phyloP scores from a whole-genome alignment of 345 rosid species.

The Luvunga scandens region DNA sequence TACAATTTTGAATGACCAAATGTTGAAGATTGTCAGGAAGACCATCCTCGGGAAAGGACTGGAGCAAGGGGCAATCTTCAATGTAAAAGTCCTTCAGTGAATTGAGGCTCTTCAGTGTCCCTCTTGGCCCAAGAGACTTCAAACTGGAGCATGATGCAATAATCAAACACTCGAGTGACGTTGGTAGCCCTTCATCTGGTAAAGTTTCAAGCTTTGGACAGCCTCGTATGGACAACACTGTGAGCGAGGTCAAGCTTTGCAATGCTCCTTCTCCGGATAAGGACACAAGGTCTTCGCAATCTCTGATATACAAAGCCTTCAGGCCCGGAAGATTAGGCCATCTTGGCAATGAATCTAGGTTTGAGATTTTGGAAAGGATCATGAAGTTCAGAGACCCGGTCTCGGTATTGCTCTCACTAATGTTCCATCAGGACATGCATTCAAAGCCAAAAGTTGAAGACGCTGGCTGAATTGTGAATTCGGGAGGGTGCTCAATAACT shows the following conservation, averaged over 20 bases:
- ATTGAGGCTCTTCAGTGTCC: slow-evolving; percentile 19
- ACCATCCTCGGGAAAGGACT: slow-evolving; percentile 31
- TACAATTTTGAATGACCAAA: slow-evolving; percentile 23
- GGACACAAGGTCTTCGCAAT: slow-evolving; percentile 20
- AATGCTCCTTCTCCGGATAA: slow-evolving; percentile 22
- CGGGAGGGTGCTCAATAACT: neutral
- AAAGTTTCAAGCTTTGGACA: slow-evolving; percentile 22
- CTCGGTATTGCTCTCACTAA: slow-evolving; percentile 1
- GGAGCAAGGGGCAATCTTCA: slow-evolving; percentile 27
- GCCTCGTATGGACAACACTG: slow-evolving; percentile 22
- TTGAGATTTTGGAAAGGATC: slow-evolving; percentile 21
- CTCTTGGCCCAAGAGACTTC: slow-evolving; percentile 13
- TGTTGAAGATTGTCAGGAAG: slow-evolving; percentile 25
- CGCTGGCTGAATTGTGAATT: neutral
- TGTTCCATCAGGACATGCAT: neutral
- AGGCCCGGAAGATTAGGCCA: slow-evolving; percentile 29
- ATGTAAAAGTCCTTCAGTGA: slow-evolving; percentile 28
- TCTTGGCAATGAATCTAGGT: slow-evolving; percentile 12
- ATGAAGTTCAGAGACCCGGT: neutral
- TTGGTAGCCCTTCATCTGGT: slow-evolving; percentile 16
- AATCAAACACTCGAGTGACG: slow-evolving; percentile 15
- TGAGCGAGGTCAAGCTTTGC: slow-evolving; percentile 18
- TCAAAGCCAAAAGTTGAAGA: slow-evolving; percentile 3
- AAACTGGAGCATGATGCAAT: slow-evolving; percentile 20
- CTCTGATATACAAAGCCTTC: slow-evolving; percentile 19